Conservation (phyloP, 2,329 filamentous ascomycete genomes). For the Ophiostoma novo-ulmi region DNA sequence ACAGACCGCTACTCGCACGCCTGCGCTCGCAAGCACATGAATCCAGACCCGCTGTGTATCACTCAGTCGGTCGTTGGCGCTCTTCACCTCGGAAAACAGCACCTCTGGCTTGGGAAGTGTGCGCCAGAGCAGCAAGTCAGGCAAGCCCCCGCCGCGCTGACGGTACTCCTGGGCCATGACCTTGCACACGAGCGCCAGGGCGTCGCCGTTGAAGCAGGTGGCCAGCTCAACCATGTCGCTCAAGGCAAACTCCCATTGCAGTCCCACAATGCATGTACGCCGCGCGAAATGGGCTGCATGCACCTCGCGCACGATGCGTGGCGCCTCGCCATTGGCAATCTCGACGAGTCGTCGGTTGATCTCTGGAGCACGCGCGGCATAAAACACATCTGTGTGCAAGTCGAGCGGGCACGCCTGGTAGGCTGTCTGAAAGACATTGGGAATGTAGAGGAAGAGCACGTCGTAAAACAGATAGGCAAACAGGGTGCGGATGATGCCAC, state of each 20-base stretch:
- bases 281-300: constrained; percentile 63
- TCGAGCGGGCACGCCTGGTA: constrained; percentile 94
- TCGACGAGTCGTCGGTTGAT: constrained; percentile 83
- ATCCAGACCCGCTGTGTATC: constrained; percentile 97
- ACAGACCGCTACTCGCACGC: constrained; percentile 78
- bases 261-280: constrained; percentile 79
- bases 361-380: constrained; percentile 74
- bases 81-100: constrained; percentile 77
- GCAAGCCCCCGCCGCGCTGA: constrained; percentile 78
- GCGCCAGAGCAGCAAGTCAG: constrained; percentile 88
- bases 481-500: constrained; percentile 84
- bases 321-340: constrained; percentile 76
- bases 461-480: constrained; percentile 91
- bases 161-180: constrained; percentile 94
- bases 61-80: constrained; percentile 84
- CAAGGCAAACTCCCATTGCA: constrained; percentile 86
- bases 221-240: constrained; percentile 76
- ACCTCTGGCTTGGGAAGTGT: constrained; percentile 32
- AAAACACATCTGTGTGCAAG: constrained; percentile 89
- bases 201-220: constrained; percentile 70
- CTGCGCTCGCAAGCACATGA: constrained; percentile 80
- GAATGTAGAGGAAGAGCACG: constrained; percentile 84
- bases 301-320: constrained; percentile 60
- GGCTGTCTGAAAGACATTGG: constrained; percentile 93
- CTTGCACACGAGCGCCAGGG: constrained; percentile 79